Base-by-base conservation (phyloP, 352 stramenopile genomes). In the Globisporangium ultimum region DNA sequence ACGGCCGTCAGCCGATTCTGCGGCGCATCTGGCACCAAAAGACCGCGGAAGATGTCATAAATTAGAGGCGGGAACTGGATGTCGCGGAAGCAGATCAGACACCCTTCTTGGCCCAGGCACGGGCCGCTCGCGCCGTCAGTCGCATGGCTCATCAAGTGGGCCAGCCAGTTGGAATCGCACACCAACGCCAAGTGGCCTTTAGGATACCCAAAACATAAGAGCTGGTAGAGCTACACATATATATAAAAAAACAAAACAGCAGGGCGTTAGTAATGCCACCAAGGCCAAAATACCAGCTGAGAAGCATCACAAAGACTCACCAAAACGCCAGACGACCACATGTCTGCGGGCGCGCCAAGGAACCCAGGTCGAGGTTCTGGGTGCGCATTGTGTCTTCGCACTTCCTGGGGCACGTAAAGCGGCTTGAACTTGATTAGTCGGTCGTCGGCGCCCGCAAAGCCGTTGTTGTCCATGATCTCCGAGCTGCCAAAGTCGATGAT, bases 401-500 rank as follows among this genome's bases (percentile, higher is more conserved):
- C 83, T 63, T 92, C 83, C 13, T 76, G 70, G 7, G 83, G 75
- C 12, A 88, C 83, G 58, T 89, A 92, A 0, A 89, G 67, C 28
- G 83, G 80, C 55, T 92, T 92, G 58, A 88, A 92, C 68, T 92
- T 92, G 66, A 92, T 71, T 3, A 89, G 61, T 15, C 73, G 67
- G 45, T 86, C 74, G 46, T 73, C 64, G 0, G 69, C 62, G 43
- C 83, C 80, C 0, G 78, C 83, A n/a, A 71, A 54, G 36, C 80
- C 78, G 49, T 86, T 79, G 55, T 84, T 78, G 10, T 70, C 75
- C 78, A 90, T 88, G 68, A 88, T 84, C 69, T 88, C 76, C 13
- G 76, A 85, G 69, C 83, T 92, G 40, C 84, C 84, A 67, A 91
- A 94, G 64, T 94, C 84, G 20, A 91, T 88, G 22, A 94, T 69